These are phyloP conservation scores for Phlebiopsis gigantea DNA, from an alignment of 768 basidiomycete genomes.

Conservation along the genomic window DNA sequence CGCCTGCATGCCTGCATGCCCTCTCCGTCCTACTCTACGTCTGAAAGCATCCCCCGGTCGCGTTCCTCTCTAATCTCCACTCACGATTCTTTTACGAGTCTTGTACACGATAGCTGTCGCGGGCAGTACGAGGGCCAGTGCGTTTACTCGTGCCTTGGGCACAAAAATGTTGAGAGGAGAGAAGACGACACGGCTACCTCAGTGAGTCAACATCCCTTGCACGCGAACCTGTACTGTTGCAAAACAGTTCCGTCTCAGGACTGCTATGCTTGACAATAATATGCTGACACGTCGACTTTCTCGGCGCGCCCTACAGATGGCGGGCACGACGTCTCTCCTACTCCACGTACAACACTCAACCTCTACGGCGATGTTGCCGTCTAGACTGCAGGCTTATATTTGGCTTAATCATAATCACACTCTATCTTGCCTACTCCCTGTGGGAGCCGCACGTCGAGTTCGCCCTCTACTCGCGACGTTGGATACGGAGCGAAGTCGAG, in stretches of 20 bases:
- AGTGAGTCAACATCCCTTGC: conserved; percentile 2
- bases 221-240: neutral
- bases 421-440: conserved; percentile 45
- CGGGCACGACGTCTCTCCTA: conserved; percentile 13
- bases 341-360: conserved; percentile 9
- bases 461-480: conserved; percentile 67
- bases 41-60: conserved; percentile 3
- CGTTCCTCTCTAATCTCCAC: conserved; percentile 3
- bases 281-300: conserved; percentile 9
- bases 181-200: conserved; percentile 12
- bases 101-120: conserved; percentile 13
- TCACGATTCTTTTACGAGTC: conserved; percentile 15
- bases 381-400: conserved; percentile 17
- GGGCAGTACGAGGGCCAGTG: conserved; percentile 10
- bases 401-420: conserved; percentile 16
- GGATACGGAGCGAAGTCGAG: conserved; percentile 74
- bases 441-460: conserved; percentile 88
- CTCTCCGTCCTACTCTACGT: conserved; percentile 8
- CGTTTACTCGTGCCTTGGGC: conserved; percentile 14
- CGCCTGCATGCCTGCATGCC: conserved; percentile 11
- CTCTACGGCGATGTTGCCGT: conserved; percentile 16
- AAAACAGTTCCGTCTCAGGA: neutral
- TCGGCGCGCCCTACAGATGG: conserved; percentile 3
- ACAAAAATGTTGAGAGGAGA: conserved; percentile 17
- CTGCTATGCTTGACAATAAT: neutral